Conservation (phyloP, 2,329 filamentous ascomycete species). For the Xylariaceae sp. region DNA sequence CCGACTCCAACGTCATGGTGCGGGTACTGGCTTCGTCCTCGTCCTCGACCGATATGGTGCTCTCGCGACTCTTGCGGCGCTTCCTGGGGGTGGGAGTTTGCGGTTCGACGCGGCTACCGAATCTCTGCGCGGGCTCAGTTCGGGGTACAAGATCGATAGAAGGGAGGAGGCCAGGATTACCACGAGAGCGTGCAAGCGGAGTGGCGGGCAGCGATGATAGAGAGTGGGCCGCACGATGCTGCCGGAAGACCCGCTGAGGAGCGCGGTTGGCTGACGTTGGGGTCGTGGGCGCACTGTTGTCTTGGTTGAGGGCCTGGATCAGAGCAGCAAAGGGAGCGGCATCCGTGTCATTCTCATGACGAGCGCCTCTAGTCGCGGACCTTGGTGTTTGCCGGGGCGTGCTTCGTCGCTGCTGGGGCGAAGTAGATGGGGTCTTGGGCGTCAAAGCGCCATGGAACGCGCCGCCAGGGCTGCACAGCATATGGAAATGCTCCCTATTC, state of each 20-base stretch:
- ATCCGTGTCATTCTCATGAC: slow-evolving; percentile 45
- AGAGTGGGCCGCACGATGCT: slow-evolving; percentile 72
- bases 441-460: slow-evolving; percentile 59
- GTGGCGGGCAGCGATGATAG: slow-evolving; percentile 80
- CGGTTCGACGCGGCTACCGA: slow-evolving; percentile 36
- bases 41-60: slow-evolving; percentile 67
- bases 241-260: slow-evolving; percentile 50
- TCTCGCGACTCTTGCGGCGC: slow-evolving; percentile 69
- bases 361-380: slow-evolving; percentile 33
- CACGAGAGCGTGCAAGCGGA: slow-evolving; percentile 51
- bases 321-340: slow-evolving; percentile 70
- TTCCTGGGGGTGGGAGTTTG: slow-evolving; percentile 42
- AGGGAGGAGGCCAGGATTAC: slow-evolving; percentile 50
- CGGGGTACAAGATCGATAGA: slow-evolving; percentile 58
- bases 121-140: slow-evolving; percentile 46
- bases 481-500: slow-evolving; percentile 80
- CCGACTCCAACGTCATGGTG: slow-evolving; percentile 45
- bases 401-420: slow-evolving; percentile 42
- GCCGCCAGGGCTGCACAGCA: slow-evolving; percentile 68
- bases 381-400: slow-evolving; percentile 49
- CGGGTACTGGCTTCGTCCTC: slow-evolving; percentile 54
- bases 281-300: slow-evolving; percentile 69
- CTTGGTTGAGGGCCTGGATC: slow-evolving; percentile 73
- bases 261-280: slow-evolving; percentile 47
- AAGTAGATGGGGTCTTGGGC: slow-evolving; percentile 45